Evolutionary conservation across 768 basidiomycete genomes (phyloP).

Genomic region (Hypholoma sublateritium): DNA sequence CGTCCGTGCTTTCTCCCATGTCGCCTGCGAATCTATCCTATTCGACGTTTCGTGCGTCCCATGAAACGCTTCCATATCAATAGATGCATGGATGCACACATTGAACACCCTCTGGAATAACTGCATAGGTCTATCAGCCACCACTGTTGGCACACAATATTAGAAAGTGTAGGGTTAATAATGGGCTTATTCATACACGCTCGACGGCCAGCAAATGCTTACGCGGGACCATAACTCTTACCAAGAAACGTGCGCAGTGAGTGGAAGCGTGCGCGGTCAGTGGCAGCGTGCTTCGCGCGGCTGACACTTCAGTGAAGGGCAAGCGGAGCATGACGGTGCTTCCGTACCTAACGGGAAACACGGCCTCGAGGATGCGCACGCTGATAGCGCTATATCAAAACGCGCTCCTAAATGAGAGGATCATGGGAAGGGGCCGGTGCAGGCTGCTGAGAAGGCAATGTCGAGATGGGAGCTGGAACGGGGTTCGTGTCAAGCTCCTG

Average conservation of each 20-base stretch:
- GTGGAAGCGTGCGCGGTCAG: background rate
- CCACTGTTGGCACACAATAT: background rate
- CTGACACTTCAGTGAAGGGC: background rate
- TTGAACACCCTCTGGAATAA: background rate
- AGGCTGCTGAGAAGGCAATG: conserved; percentile 5
- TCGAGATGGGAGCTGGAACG: conserved; percentile 1
- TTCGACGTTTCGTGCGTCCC: background rate
- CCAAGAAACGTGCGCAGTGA: background rate
- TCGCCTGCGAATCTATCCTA: conserved; percentile 1
- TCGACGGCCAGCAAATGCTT: background rate
- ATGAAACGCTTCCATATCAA: conserved; percentile 1
- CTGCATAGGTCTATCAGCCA: background rate
- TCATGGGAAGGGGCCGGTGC: conserved; percentile 1
- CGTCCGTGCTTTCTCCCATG: conserved; percentile 3
- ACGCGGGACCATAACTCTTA: background rate
- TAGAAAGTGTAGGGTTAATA: background rate
- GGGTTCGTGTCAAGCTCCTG: background rate
- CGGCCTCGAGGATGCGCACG: background rate
- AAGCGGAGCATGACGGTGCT: conserved; percentile 4
- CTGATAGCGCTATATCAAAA: conserved; percentile 1
- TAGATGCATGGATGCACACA: background rate
- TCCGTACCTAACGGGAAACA: conserved; percentile 7
- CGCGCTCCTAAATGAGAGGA: conserved; percentile 2
- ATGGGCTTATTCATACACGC: background rate
- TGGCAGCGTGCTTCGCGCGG: background rate